phyloP scores from a whole-genome alignment of 2,329 filamentous ascomycete species.

The Verruconis gallopava region DNA sequence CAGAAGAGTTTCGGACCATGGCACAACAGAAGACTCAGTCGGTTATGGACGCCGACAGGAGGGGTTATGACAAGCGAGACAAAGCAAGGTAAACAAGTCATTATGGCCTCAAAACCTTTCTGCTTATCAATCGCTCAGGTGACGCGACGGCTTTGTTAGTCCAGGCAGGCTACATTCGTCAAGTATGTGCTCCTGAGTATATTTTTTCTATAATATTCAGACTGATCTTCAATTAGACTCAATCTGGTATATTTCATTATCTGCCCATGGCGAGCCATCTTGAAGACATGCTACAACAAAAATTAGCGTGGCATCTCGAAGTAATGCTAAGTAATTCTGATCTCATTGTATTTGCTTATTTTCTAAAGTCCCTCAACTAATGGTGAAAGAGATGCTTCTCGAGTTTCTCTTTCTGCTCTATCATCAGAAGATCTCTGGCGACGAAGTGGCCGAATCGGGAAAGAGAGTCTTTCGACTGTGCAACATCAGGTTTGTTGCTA shows the following conservation, averaged over 20 bases:
- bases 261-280: slow-evolving; percentile 77
- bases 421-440: slow-evolving; percentile 77
- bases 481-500: slow-evolving; percentile 52
- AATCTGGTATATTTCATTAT: slow-evolving; percentile 85
- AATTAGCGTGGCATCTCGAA: background rate
- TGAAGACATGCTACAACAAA: slow-evolving; percentile 73
- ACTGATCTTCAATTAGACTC: slow-evolving; percentile 40
- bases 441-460: slow-evolving; percentile 61
- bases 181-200: slow-evolving; percentile 34
- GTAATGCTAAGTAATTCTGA: background rate
- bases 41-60: background rate
- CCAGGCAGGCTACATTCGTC: slow-evolving; percentile 53
- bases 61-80: background rate
- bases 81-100: background rate
- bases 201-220: slow-evolving; percentile 3
- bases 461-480: slow-evolving; percentile 25
- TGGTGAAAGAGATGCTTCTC: slow-evolving; percentile 66
- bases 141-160: slow-evolving; percentile 56
- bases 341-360: too few relatives aligned
- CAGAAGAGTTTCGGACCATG: background rate
- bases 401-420: slow-evolving; percentile 69
- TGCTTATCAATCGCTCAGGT: slow-evolving; percentile 18
- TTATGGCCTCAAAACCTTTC: background rate
- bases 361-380: too few relatives aligned
- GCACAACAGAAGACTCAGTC: background rate